Percentiles rank a stretch among this genome's conserved stretches.
These are phyloP conservation scores for Paraleonurus japonicus DNA, from an alignment of 257 asterid genomes.

Conservation along the genomic window DNA sequence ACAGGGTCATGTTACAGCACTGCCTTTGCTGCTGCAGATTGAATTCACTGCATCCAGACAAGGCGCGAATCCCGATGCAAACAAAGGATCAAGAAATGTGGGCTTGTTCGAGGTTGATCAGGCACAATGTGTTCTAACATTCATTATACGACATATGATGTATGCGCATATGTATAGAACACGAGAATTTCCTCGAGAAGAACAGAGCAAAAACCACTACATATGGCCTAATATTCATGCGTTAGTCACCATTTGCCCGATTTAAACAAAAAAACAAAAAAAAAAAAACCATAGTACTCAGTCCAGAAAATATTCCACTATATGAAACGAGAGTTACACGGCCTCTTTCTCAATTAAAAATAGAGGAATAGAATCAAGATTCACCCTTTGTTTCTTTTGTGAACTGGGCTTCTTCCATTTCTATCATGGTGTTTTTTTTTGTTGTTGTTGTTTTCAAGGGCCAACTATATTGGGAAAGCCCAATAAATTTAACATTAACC, in stretches of 20 bases:
- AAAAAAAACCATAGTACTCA: no score
- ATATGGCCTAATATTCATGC: no score
- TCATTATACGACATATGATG: not conserved
- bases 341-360: no score
- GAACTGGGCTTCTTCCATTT: not conserved
- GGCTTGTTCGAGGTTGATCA: not conserved
- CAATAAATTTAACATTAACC: not conserved
- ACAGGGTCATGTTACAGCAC: conserved; percentile 26
- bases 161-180: no score
- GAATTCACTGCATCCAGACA: conserved; percentile 9
- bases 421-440: not conserved
- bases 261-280: no score
- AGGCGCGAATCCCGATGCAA: conserved; percentile 13
- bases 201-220: no score
- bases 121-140: not conserved
- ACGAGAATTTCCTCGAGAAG: no score
- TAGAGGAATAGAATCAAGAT: not conserved
- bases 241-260: no score
- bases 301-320: no score
- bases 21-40: conserved; percentile 18
- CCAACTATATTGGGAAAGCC: not conserved
- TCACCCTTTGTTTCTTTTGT: not conserved
- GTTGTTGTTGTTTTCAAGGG: not conserved
- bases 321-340: no score
- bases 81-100: not conserved